Conservation (phyloP, 1,139 yeast species). For the Scheffersomyces segobiensis region DNA sequence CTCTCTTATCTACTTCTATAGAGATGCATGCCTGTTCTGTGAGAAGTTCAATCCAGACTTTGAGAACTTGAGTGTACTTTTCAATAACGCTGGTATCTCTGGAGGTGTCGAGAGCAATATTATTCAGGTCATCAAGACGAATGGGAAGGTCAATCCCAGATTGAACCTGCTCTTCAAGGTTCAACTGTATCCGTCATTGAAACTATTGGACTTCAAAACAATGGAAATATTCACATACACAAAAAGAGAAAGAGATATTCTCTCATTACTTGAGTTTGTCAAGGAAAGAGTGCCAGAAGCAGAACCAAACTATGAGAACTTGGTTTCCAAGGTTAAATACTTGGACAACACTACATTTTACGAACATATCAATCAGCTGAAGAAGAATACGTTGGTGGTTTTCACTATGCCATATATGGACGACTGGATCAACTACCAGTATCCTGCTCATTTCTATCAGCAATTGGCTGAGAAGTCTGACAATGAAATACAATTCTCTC, state of each 20-base stretch:
- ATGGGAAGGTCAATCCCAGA: constrained; percentile 25
- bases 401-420: constrained; percentile 23
- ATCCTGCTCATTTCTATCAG: constrained; percentile 40
- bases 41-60: constrained; percentile 36
- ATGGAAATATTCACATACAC: constrained; percentile 26
- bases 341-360: constrained; percentile 8
- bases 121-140: constrained; percentile 34
- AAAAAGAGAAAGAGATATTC: constrained; percentile 22
- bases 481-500: constrained; percentile 19
- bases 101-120: constrained; percentile 3
- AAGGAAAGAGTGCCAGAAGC: constrained; percentile 10
- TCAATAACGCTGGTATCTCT: constrained; percentile 16
- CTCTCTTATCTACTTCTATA: constrained; percentile 44
- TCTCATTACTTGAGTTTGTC: constrained; percentile 25
- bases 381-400: constrained; percentile 23
- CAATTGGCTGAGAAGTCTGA: constrained; percentile 17
- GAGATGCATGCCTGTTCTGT: constrained; percentile 41
- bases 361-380: constrained; percentile 3
- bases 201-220: constrained; percentile 28
- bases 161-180: constrained; percentile 28
- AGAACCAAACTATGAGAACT: constrained; percentile 21
- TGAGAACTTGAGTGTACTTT: constrained; percentile 30
- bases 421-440: constrained; percentile 34
- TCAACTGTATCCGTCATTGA: constrained; percentile 32
- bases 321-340: constrained; percentile 13